phyloP scores from a whole-genome alignment of 2,329 filamentous ascomycete genomes.

The Colletotrichum tropicicola region DNA sequence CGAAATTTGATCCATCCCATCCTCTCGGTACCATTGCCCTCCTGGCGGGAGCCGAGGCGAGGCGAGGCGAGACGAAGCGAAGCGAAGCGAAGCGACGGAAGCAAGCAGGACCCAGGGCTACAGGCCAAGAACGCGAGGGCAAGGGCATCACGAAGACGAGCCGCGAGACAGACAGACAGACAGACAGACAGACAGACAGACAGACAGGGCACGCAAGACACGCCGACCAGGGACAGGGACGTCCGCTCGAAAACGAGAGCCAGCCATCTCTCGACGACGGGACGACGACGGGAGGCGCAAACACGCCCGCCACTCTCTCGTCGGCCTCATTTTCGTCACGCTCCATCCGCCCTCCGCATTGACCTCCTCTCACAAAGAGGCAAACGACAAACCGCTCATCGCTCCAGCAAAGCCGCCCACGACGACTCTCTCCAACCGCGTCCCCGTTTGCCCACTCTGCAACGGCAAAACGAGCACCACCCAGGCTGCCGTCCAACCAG shows the following conservation, averaged over 20 bases:
- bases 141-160: background rate
- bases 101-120: background rate
- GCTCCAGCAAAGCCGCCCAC: background rate
- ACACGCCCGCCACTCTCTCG: background rate
- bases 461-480: no score
- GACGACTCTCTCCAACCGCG: background rate
- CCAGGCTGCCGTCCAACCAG: no score
- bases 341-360: no score
- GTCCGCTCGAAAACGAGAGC: background rate
- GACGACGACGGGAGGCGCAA: no score
- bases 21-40: conserved; percentile 15
- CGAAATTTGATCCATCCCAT: conserved; percentile 18
- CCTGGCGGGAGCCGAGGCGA: conserved; percentile 5
- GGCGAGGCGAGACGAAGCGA: conserved; percentile 25
- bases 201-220: background rate
- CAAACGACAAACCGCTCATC: background rate
- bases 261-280: no score
- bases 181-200: background rate
- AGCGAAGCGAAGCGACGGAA: conserved; percentile 24
- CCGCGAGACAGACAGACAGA: background rate
- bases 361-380: no score
- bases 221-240: background rate
- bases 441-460: no score
- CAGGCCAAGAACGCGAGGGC: background rate
- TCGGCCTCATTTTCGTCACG: background rate